Percentiles rank a stretch among this genome's conserved stretches.
phyloP scores from a whole-genome alignment of 2,329 filamentous ascomycete genomes.

The Colletotrichum scovillei region DNA sequence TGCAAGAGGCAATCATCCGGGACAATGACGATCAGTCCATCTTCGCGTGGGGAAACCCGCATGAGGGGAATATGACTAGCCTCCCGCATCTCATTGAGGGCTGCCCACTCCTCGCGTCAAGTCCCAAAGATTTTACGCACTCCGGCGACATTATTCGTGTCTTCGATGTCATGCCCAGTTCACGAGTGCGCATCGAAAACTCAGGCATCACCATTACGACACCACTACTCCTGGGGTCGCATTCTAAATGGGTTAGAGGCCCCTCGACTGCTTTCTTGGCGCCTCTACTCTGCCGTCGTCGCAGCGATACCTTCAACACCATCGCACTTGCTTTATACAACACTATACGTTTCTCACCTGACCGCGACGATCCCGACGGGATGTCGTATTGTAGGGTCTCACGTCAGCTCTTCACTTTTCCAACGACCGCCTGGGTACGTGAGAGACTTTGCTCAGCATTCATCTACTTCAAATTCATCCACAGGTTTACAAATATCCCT shows the following conservation, averaged over 20 bases:
- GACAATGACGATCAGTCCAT: background rate
- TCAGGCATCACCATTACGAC: background rate
- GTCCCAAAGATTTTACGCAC: background rate
- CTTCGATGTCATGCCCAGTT: background rate
- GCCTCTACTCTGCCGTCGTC: background rate
- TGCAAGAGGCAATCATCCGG: conserved; percentile 19
- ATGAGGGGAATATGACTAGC: too few species aligned
- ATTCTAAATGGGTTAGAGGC: too few species aligned
- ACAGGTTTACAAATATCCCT: too few species aligned
- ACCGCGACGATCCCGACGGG: too few species aligned
- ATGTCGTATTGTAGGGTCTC: background rate
- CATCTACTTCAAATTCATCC: background rate
- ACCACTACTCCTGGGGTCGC: background rate
- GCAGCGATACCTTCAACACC: background rate
- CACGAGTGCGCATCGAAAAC: background rate
- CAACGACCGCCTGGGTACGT: background rate
- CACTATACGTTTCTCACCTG: background rate
- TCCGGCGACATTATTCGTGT: background rate
- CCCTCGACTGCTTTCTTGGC: background rate
- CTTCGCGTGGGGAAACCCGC: background rate
- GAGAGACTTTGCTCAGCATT: background rate
- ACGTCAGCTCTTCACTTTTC: background rate
- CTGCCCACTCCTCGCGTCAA: background rate
- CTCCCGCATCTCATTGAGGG: too few species aligned
- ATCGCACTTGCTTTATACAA: background rate